These are phyloP conservation scores for Auriscalpium vulgare DNA, from an alignment of 768 basidiomycete genomes.

Conservation along the genomic window DNA sequence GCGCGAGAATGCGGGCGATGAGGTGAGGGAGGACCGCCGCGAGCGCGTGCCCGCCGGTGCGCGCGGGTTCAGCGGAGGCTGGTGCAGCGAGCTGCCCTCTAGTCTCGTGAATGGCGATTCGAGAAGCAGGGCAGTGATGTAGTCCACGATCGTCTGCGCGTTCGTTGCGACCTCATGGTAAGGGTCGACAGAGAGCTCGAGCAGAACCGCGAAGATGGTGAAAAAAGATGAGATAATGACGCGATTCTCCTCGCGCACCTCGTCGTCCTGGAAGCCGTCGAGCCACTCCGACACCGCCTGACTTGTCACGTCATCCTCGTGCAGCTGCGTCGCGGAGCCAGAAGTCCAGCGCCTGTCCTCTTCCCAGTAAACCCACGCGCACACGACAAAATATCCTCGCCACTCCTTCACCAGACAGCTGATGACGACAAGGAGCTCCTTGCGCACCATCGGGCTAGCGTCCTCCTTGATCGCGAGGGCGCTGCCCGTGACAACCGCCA, in stretches of 20 bases:
- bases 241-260: constrained; percentile 66
- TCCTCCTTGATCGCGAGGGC: constrained; percentile 87
- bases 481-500: constrained; percentile 84
- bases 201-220: constrained; percentile 80
- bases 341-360: constrained; percentile 63
- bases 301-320: constrained; percentile 65
- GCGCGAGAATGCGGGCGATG: constrained; percentile 34
- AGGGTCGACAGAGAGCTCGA: constrained; percentile 89
- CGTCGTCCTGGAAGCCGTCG: constrained; percentile 57
- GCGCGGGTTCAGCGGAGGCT: constrained; percentile 33
- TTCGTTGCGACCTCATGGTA: constrained; percentile 88
- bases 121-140: constrained; percentile 81
- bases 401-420: constrained; percentile 94
- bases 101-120: constrained; percentile 83
- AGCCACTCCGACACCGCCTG: constrained; percentile 76
- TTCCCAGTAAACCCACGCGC: constrained; percentile 96
- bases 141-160: constrained; percentile 88
- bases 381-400: constrained; percentile 92
- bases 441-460: constrained; percentile 92
- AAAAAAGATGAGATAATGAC: constrained; percentile 88
- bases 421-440: constrained; percentile 86
- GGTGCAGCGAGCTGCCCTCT: constrained; percentile 55
- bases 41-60: constrained; percentile 27
- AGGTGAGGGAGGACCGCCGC: constrained; percentile 42
- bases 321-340: constrained; percentile 26